Conservation (phyloP, 331 rosid species). For the Saraca asoca region DNA sequence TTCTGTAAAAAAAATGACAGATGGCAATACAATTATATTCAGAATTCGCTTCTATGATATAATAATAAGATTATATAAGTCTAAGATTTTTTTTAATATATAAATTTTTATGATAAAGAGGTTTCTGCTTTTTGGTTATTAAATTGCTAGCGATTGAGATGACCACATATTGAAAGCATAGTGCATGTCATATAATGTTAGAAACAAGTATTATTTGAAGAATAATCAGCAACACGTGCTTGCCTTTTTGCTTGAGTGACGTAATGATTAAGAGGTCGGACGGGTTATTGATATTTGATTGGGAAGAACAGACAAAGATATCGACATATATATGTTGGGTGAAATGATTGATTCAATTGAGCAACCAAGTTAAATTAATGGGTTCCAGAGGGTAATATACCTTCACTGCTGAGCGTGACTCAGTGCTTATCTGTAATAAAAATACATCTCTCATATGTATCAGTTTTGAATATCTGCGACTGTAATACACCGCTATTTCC, state of each 20-base stretch:
- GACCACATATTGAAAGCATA: conserved; percentile 32
- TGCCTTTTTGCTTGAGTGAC: conserved; percentile 39
- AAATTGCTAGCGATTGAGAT: background rate
- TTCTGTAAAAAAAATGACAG: no score
- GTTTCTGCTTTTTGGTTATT: conserved; percentile 17
- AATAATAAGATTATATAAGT: no score
- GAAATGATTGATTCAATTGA: conserved; percentile 43
- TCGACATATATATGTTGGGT: conserved; percentile 5
- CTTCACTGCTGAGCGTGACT: conserved; percentile 37
- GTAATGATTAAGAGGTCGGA: conserved; percentile 43
- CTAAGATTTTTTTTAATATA: no score
- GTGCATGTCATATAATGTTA: conserved; percentile 23
- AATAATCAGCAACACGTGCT: conserved; percentile 43
- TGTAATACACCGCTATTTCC: no score
- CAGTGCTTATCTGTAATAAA: conserved; percentile 35
- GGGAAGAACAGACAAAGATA: conserved; percentile 33
- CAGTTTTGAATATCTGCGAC: no score
- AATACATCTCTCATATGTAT: background rate
- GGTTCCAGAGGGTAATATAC: conserved; percentile 17
- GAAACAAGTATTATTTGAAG: conserved; percentile 31
- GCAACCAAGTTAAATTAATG: conserved; percentile 21
- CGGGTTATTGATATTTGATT: conserved; percentile 19
- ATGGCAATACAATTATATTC: no score
- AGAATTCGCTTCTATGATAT: no score
- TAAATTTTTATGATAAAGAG: background rate